Percentiles rank a stretch among this genome's conserved stretches.
Conservation (phyloP, 352 stramenopile genomes). For the Albugo laibachii region DNA sequence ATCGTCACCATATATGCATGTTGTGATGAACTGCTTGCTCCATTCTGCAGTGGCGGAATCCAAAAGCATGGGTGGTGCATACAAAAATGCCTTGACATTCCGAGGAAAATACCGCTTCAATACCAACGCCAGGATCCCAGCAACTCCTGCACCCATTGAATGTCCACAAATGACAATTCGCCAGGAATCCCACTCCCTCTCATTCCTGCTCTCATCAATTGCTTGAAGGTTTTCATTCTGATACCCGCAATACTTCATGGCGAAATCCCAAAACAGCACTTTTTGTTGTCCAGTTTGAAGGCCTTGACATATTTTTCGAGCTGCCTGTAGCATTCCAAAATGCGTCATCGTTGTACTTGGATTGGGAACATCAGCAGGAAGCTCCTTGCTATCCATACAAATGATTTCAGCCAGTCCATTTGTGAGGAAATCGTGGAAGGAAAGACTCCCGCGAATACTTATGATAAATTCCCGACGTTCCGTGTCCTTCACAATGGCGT, state of each 20-base stretch:
- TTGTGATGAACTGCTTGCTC: slow-evolving; percentile 48
- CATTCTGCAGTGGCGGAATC: slow-evolving; percentile 30
- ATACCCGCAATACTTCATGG: slow-evolving; percentile 19
- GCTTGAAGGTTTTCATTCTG: neutral
- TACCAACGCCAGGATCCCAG: slow-evolving; percentile 40
- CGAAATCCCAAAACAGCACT: slow-evolving; percentile 49
- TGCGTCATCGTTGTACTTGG: slow-evolving; percentile 27
- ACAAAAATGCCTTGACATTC: slow-evolving; percentile 32
- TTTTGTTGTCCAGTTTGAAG: slow-evolving; percentile 34
- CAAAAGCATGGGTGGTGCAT: slow-evolving; percentile 41
- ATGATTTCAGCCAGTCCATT: slow-evolving; percentile 47
- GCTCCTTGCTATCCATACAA: slow-evolving; percentile 28
- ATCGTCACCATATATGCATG: slow-evolving; percentile 46
- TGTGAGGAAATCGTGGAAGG: slow-evolving; percentile 63
- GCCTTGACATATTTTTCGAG: slow-evolving; percentile 32
- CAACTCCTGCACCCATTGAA: slow-evolving; percentile 65
- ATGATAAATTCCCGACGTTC: slow-evolving; percentile 46
- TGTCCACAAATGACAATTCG: slow-evolving; percentile 60
- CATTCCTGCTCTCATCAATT: neutral
- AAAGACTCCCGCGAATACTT: slow-evolving; percentile 47
- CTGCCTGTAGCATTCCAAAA: slow-evolving; percentile 51
- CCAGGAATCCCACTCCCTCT: slow-evolving; percentile 13
- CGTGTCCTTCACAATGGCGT: slow-evolving; percentile 51
- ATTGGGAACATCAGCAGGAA: slow-evolving; percentile 29
- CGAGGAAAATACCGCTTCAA: slow-evolving; percentile 26